Evolutionary conservation across 2,329 filamentous ascomycete genomes (phyloP), one percentile per base, ranked within the genome.

Genomic region (Arthrobotrys sinensis): DNA sequence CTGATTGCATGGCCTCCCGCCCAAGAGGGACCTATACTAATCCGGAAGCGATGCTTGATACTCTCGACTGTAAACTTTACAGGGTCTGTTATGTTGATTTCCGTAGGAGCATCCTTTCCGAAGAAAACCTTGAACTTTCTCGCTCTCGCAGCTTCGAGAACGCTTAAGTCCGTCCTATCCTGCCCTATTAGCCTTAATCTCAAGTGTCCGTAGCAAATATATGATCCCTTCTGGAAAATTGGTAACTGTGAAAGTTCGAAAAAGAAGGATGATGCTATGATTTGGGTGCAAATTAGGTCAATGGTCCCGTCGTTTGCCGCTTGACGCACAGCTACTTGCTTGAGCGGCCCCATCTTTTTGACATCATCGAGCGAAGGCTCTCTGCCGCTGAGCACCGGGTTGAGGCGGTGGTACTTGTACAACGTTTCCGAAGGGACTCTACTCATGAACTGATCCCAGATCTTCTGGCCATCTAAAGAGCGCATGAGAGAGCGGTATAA

Each of bases 381-480:
- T 34, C 21, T 45, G 4, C 50, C 21, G 7, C 21, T 24, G 4
- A 68, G 65, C 5, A 68, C 1, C 3, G 36, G 50, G 14, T 57
- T 68, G 8, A 68, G 46, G 12, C 38, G 36, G 36, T 68, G 50
- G 19, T 68, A 68, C 28, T 55, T 68, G n/a, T 68, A 32, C 7
- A 11, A 34, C 32, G 24, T 32, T 11, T 60, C 36, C 1, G 16
- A 46, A 57, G 36, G 65, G 10, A 68, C 65, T 34, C 50, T n/a
- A 21, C 50, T 68, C 19, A 68, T 57, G 14, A 68, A 68, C n/a
- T 46, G 38, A 24, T 68, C 36, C 50, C 38, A 68, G 8, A 68
- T 68, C 10, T 68, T 68, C 36, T 68, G 16, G 11, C 65, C 36
- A 34, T 68, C 65, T 34, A 68, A 19, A 11, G 50, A 57, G 21